Evolutionary conservation across 2,329 filamentous ascomycete species (phyloP), one percentile per base, ranked within the genome.

Genomic region (Dryadomyces sulphureus): DNA sequence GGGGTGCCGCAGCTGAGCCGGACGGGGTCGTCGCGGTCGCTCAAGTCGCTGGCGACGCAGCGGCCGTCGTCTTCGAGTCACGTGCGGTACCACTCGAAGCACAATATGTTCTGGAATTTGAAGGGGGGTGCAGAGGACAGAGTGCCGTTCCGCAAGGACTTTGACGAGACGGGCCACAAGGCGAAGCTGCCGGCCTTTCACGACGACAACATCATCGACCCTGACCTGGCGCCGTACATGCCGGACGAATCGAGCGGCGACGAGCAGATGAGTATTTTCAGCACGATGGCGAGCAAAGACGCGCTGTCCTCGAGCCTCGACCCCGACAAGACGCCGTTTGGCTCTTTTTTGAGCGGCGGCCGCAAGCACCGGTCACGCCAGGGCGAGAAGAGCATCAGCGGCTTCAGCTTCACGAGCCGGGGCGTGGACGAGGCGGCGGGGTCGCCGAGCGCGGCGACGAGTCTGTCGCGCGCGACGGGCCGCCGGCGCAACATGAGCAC

Each of bases 151-250:
- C 86, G 88, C 46, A 83, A 82, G 48, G 72, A 79, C 11, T 67
- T 72, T 9, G 77, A 93, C 45, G 81, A 88, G 48, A 65, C 72
- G 41, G 66, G 71, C 4, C 77, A 73, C 51, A 81, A 79, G 52
- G 67, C 77, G 7, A 77, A 79, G 38, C 72, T 94, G 32, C 82
- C 89, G 16, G 88, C 88, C n/a, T 96, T 98, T 55, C 92, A 98
- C 60, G 88, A 92, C 57, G 92, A 98, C 66, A 96, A 92, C 58
- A 94, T 98, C 54, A 96, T 98, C 54, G 92, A 98, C 59, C 92
- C 92, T 1, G 92, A 98, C 57, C 68, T 98, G 45, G 90, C 89
- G 5, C 84, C 87, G 30, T 98, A 93, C 63, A 84, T 98, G 71
- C 98, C 92, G 7, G 92, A 98, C 59, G 88, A 85, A 41, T 94